These are phyloP conservation scores for Aegilops umbellulata DNA, from an alignment of 176 grass and related monocot genomes.

Conservation along the genomic window DNA sequence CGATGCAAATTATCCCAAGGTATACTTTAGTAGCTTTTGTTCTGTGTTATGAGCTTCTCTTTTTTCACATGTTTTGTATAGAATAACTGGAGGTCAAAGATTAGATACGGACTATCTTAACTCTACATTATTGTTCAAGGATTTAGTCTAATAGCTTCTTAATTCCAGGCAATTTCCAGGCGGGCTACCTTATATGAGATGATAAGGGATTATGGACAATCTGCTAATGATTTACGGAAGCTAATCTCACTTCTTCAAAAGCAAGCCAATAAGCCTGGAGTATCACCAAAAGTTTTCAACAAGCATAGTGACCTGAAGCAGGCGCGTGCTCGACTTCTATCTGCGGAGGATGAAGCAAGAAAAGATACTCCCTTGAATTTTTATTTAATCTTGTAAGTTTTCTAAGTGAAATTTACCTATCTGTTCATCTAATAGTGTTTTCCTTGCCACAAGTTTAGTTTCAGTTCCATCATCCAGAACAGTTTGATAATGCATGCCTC, in stretches of 20 bases:
- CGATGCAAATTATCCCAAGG: conserved; percentile 87
- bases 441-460: neutral
- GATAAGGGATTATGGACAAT: conserved; percentile 87
- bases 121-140: conserved; percentile 1
- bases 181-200: conserved; percentile 93
- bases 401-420: conserved; percentile 20
- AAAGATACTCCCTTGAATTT: conserved; percentile 72
- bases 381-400: conserved; percentile 95
- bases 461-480: neutral
- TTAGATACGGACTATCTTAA: neutral
- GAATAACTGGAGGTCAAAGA: neutral
- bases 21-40: conserved; percentile 30
- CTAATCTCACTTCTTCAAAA: conserved; percentile 74
- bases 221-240: conserved; percentile 72
- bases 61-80: conserved; percentile 23
- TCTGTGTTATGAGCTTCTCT: neutral
- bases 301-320: conserved; percentile 67
- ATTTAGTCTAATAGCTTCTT: conserved; percentile 26
- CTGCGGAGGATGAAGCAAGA: conserved; percentile 71
- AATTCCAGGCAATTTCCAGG: conserved; percentile 91
- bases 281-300: conserved; percentile 48
- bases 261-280: conserved; percentile 36
- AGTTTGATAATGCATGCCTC: neutral
- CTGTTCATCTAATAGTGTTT: conserved; percentile 1
- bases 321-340: conserved; percentile 50